A percentile compares a stretch with the other conserved stretches of the same genome.
phyloP scores from a whole-genome alignment of 257 asterid genomes.

The Nyctanthes arbortristis region DNA sequence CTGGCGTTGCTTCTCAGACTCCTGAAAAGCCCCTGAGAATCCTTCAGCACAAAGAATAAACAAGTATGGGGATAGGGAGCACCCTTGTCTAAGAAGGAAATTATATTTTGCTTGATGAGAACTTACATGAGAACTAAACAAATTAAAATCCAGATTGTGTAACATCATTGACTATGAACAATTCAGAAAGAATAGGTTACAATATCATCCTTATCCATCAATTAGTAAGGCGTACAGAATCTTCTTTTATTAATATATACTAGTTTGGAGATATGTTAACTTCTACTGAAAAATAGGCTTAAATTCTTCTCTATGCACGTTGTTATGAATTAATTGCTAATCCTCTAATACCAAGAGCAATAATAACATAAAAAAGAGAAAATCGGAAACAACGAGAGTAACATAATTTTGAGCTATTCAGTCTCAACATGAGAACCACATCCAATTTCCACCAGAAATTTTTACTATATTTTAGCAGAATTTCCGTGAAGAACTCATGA shows the following conservation, averaged over 20 bases:
- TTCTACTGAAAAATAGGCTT: neutral
- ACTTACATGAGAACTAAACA: slow-evolving; percentile 3
- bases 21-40: slow-evolving; percentile 99
- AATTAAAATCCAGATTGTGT: neutral
- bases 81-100: slow-evolving; percentile 23
- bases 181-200: slow-evolving; percentile 7
- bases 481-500: neutral
- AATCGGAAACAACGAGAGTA: neutral
- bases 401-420: neutral
- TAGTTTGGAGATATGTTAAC: neutral
- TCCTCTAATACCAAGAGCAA: neutral
- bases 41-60: slow-evolving; percentile 74
- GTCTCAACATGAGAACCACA: neutral
- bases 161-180: slow-evolving; percentile 3
- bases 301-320: neutral
- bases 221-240: neutral
- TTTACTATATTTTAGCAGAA: neutral
- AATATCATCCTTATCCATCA: neutral
- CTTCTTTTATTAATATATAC: neutral
- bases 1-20: slow-evolving; percentile 28
- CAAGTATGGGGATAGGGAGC: too few relatives aligned
- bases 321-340: neutral
- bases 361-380: neutral
- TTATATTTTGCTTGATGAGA: slow-evolving; percentile 14
- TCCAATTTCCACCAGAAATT: neutral